Evolutionary conservation across 257 asterid species (phyloP), one percentile per base, ranked within the genome.

Genomic region (Linderniella brevidens): DNA sequence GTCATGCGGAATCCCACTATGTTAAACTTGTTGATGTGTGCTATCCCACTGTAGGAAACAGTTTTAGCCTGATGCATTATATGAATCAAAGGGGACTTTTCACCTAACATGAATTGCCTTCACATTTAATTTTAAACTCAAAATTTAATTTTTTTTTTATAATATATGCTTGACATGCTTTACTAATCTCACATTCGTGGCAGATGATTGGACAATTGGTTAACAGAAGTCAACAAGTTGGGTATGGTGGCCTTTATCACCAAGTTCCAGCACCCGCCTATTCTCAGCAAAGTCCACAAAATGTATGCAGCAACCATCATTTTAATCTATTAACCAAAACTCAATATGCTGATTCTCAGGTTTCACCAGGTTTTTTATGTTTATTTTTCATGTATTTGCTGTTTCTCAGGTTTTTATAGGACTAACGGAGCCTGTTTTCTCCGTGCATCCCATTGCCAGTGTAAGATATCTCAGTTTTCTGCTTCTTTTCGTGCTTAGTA

Each of bases 401-500:
- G 9, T 68, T n/a, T 68, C 63, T 50, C 77, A 85, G 96, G 79
- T 71, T 56, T 69, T 71, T 80, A 58, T 70, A 60, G 86, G 83
- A 56, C 76, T 80, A 35, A 48, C 58, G 52, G 81, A 77, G 46
- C 76, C 85, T 42, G 72, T 74, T 59, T 75, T 77, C 62, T 72
- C 74, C 48, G 51, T 74, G 77, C 86, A 78, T 68, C 92, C 86
- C 18, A 57, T 76, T 63, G 49, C 93, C 44, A 61, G 44, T 62
- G 96, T 85, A 75, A 71, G 96, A 53, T 36, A 25, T 25, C 32
- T 25, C 32, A 25, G 32, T 25, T 25, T 6, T 25, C 6, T 25
- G 32, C 32, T 25, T 25, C 32, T n/a, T n/a, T n/a, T n/a, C n/a
- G n/a, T n/a, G n/a, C n/a, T 25, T 25, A 25, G 32, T 25, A 25